Base-by-base conservation (phyloP, 2,329 filamentous ascomycete genomes). In the Fusarium redolens region DNA sequence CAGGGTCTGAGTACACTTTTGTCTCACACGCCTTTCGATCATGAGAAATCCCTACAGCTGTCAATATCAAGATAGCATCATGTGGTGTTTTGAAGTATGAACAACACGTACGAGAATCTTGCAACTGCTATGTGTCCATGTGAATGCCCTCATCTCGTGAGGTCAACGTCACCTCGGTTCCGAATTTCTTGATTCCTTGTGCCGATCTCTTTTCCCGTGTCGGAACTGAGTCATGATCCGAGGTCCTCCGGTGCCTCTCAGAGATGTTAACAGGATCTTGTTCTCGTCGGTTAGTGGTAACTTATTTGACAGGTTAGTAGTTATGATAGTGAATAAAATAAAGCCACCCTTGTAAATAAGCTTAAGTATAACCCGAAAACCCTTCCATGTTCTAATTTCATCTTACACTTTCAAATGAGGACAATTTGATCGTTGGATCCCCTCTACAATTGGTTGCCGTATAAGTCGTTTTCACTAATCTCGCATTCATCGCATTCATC, bases 141-240 rank as follows among this genome's bases (percentile, higher is more conserved):
- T 75, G 74, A 76, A 76, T 76, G 43, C 48, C 74, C 52, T 77
- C 74, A 77, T 65, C 73, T 57, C 68, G 65, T 75, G 73, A 71
- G 60, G 11, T 14, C 45, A 55, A 31, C 65, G 15, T 37, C 69
- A 44, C 57, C 62, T 73, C 62, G 62, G 67, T 43, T 73, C 58
- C 45, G 35, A 40, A 48, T 65, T 31, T 47, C 54, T 43, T 47
- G 66, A 22, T 45, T 55, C 37, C 51, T 56, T 51, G 43, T 68
- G 63, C 33, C 52, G 52, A 52, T 50, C 62, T 50, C 28, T 72
- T 61, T 54, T 48, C 9, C 50, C 44, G 25, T 18, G 43, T 13
- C 35, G 43, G 15, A 33, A 28, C 15, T 22, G 30, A 41, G 45
- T 35, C 30, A 48, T 63, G 28, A 38, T 50, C 25, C 8, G 30